phyloP scores from a whole-genome alignment of 176 grass and related monocot genomes.

The Musa schizocarpa region DNA sequence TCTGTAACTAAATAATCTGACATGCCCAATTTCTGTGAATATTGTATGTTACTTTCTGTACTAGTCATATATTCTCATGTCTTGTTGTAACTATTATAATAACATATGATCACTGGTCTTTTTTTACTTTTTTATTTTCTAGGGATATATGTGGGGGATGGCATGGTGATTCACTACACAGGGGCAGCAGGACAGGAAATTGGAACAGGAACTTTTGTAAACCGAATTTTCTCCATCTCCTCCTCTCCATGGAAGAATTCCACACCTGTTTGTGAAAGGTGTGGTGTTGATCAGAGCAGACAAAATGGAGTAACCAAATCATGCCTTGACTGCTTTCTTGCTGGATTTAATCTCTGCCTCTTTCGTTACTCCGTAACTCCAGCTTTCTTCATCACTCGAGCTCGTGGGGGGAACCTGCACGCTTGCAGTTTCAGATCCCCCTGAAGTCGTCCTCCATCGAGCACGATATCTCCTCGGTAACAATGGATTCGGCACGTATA shows the following conservation, averaged over 20 bases:
- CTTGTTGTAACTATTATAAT: not conserved
- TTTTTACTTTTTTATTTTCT: not conserved
- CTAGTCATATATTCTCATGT: not conserved
- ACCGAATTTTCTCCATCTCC: constrained; percentile 42
- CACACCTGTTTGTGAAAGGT: constrained; percentile 27
- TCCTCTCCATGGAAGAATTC: constrained; percentile 14
- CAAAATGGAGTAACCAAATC: constrained; percentile 47
- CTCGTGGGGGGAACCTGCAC: constrained; percentile 81
- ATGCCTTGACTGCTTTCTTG: constrained; percentile 85
- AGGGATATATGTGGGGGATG: constrained; percentile 76
- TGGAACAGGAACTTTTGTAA: constrained; percentile 57
- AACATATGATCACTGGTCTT: not conserved
- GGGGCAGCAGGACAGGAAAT: constrained; percentile 64
- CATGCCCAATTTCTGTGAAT: no score
- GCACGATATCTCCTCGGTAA: constrained; percentile 42
- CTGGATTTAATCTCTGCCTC: constrained; percentile 45
- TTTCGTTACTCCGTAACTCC: constrained; percentile 56
- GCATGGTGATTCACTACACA: constrained; percentile 79
- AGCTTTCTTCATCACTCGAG: constrained; percentile 68
- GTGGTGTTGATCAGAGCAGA: constrained; percentile 18
- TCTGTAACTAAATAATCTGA: no score
- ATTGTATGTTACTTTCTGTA: no score
- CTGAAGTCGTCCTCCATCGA: constrained; percentile 36
- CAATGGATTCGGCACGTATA: constrained; percentile 59
- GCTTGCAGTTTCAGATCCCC: constrained; percentile 44